Percentiles rank a stretch among this genome's conserved stretches.
Evolutionary conservation across 1,284 basidiomycete genomes (phyloP).

Genomic region (Erythrobasidium hasegawianum): DNA sequence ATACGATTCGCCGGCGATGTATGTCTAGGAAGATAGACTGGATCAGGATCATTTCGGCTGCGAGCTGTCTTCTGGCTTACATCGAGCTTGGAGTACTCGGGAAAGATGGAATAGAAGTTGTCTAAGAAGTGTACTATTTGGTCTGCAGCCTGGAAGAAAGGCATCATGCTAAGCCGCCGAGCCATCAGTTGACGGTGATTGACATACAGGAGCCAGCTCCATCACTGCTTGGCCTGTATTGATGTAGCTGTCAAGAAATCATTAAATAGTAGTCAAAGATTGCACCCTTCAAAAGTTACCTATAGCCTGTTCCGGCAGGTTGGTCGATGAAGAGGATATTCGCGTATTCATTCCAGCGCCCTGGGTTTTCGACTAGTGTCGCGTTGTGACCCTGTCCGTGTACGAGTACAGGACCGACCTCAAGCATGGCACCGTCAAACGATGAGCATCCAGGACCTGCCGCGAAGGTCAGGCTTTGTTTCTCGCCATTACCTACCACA

Average conservation of each 20-base stretch:
- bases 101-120: constrained; percentile 87
- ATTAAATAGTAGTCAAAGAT: neutral
- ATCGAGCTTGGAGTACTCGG: constrained; percentile 76
- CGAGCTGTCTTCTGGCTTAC: too few species aligned
- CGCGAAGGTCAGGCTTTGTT: constrained; percentile 46
- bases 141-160: constrained; percentile 55
- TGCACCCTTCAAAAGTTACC: neutral
- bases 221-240: constrained; percentile 80
- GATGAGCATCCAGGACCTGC: constrained; percentile 90
- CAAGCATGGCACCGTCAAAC: constrained; percentile 97
- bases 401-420: constrained; percentile 76
- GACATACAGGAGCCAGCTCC: constrained; percentile 55
- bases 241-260: constrained; percentile 63
- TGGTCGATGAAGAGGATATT: constrained; percentile 95
- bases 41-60: too few species aligned
- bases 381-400: constrained; percentile 60
- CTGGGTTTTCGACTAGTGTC: constrained; percentile 61
- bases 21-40: constrained; percentile 65
- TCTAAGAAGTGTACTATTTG: constrained; percentile 75
- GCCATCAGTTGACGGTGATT: too few species aligned
- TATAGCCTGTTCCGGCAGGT: constrained; percentile 87
- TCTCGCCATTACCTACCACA: too few species aligned
- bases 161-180: too few species aligned
- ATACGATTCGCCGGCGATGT: constrained; percentile 86
- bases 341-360: constrained; percentile 97